Conservation (phyloP, 345 rosid species). For the Camelina hispida region DNA sequence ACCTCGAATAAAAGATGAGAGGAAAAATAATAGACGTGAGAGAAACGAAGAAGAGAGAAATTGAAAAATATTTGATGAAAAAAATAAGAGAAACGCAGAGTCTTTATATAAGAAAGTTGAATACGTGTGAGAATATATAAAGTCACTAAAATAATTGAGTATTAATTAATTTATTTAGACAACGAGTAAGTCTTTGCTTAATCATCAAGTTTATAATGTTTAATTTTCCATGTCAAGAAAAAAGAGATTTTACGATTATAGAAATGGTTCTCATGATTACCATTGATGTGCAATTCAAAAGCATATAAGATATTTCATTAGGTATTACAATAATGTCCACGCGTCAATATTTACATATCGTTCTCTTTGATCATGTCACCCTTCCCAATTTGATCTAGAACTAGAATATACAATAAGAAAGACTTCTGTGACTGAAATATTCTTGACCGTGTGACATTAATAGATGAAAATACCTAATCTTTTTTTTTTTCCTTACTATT, state of each 20-base stretch:
- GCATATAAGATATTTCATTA: not conserved
- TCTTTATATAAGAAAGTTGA: conserved; percentile 30
- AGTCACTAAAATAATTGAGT: conserved; percentile 12
- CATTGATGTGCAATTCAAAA: conserved; percentile 6
- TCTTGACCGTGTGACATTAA: conserved; percentile 10
- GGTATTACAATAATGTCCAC: conserved; percentile 16
- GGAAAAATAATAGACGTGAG: conserved; percentile 1
- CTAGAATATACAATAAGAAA: not conserved
- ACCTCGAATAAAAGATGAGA: conserved; percentile 1
- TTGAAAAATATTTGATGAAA: conserved; percentile 31
- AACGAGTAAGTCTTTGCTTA: conserved; percentile 7
- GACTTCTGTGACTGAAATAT: conserved; percentile 8
- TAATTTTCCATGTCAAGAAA: not conserved
- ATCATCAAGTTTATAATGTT: not conserved
- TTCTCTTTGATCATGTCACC: conserved; percentile 33
- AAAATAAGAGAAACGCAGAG: conserved; percentile 24
- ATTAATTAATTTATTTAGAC: not conserved
- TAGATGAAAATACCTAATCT: not conserved
- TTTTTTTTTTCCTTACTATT: not conserved
- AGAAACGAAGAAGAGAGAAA: conserved; percentile 13
- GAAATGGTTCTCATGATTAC: not conserved
- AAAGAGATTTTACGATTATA: not conserved
- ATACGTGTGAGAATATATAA: conserved; percentile 18
- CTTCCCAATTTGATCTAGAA: conserved; percentile 23
- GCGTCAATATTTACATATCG: conserved; percentile 32